phyloP scores from a whole-genome alignment of 2,329 filamentous ascomycete species.

The Fusarium sarcochroum region DNA sequence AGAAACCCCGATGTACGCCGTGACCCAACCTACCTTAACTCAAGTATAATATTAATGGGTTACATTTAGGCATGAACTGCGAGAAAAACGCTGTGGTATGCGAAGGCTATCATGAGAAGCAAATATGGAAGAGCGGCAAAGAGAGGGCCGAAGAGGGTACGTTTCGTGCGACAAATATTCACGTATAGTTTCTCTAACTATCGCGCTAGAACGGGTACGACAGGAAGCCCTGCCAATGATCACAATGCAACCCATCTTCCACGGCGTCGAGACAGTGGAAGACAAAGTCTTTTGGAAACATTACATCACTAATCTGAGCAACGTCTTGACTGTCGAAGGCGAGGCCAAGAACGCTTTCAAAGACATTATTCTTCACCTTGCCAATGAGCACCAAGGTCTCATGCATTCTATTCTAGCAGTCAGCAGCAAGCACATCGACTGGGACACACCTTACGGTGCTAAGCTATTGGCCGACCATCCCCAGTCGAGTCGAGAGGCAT shows the following conservation, averaged over 20 bases:
- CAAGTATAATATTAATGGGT: constrained; percentile 24
- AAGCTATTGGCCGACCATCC: constrained; percentile 67
- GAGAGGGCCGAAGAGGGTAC: constrained; percentile 79
- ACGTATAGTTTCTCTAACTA: constrained; percentile 23
- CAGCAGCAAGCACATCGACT: constrained; percentile 81
- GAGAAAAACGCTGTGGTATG: constrained; percentile 94
- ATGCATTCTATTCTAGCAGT: constrained; percentile 93
- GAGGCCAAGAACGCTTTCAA: constrained; percentile 89
- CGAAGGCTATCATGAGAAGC: constrained; percentile 89
- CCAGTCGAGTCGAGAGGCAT: constrained; percentile 60
- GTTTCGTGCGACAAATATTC: constrained; percentile 24
- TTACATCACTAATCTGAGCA: constrained; percentile 84
- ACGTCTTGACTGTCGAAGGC: constrained; percentile 84
- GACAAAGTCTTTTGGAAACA: constrained; percentile 87
- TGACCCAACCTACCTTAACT: background rate
- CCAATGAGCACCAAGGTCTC: constrained; percentile 81
- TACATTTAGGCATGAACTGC: constrained; percentile 79
- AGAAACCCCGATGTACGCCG: constrained; percentile 63
- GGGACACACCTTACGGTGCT: constrained; percentile 68
- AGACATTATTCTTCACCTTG: constrained; percentile 85
- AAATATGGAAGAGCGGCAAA: constrained; percentile 88
- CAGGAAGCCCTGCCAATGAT: constrained; percentile 66
- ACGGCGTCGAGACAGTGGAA: constrained; percentile 83
- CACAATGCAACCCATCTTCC: constrained; percentile 77
- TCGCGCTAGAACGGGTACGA: constrained; percentile 63